Evolutionary conservation across 805 yeast genomes (phyloP).

Genomic region (Yarrowia sp.): DNA sequence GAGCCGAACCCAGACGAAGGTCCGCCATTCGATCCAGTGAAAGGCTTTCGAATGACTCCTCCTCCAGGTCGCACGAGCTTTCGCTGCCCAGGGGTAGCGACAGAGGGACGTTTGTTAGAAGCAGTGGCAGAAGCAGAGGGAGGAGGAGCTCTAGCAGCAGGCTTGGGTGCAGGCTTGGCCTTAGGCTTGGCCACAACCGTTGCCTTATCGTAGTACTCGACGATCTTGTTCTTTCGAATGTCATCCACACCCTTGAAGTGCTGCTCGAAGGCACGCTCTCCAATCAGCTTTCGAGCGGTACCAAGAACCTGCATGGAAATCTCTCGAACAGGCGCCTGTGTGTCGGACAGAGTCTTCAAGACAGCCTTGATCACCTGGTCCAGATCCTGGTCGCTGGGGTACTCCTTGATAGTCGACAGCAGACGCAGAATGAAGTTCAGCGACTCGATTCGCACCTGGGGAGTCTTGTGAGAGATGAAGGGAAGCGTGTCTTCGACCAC

Average conservation of each 20-base stretch:
- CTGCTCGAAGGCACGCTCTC: conserved; percentile 61
- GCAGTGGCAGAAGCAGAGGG: conserved; percentile 29
- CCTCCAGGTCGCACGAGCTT: conserved; percentile 9
- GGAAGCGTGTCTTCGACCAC: conserved; percentile 58
- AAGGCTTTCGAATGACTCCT: neutral
- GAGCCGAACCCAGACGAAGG: conserved; percentile 13
- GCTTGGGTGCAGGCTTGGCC: conserved; percentile 35
- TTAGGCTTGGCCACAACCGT: conserved; percentile 50
- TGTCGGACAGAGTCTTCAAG: conserved; percentile 69
- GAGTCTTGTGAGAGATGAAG: conserved; percentile 72
- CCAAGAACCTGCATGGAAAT: conserved; percentile 78
- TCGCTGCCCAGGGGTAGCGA: conserved; percentile 19
- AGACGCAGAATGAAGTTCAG: conserved; percentile 63
- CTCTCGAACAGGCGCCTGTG: conserved; percentile 79
- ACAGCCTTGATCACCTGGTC: conserved; percentile 56
- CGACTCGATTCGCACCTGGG: conserved; percentile 74
- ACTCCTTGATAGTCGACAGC: conserved; percentile 48
- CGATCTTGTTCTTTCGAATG: conserved; percentile 66
- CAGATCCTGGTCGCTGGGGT: conserved; percentile 55
- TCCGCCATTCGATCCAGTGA: neutral
- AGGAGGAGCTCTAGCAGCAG: conserved; percentile 28
- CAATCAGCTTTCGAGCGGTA: conserved; percentile 75
- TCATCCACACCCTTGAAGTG: conserved; percentile 73
- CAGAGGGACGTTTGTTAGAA: conserved; percentile 25
- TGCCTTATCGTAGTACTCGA: conserved; percentile 54